A percentile compares a stretch with the other conserved stretches of the same genome.
Conservation (phyloP, 148 eudicot genomes). For the Hydrangea macrophylla region DNA sequence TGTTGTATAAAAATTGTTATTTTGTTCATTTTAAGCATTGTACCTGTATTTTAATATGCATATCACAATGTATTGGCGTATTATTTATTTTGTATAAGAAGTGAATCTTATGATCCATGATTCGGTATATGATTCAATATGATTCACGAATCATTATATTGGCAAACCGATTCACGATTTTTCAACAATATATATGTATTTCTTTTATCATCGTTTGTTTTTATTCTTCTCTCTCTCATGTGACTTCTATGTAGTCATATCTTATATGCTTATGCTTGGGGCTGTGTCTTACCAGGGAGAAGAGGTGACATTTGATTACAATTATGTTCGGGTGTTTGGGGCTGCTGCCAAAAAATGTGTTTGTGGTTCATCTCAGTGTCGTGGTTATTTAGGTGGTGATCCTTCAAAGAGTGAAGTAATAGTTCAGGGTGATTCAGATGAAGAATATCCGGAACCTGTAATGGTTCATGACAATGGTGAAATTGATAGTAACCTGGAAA, state of each 20-base stretch:
- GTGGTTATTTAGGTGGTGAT: constrained; percentile 94
- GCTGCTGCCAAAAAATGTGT: constrained; percentile 99
- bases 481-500: constrained; percentile 34
- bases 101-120: too few relatives aligned
- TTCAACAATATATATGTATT: too few relatives aligned
- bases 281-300: constrained; percentile 61
- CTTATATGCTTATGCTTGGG: constrained; percentile 1
- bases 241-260: neutral
- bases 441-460: constrained; percentile 81
- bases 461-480: constrained; percentile 53
- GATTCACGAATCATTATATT: too few relatives aligned
- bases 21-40: too few relatives aligned
- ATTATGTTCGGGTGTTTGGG: constrained; percentile 96
- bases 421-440: constrained; percentile 92
- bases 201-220: neutral
- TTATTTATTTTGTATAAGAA: too few relatives aligned
- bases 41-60: too few relatives aligned
- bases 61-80: too few relatives aligned
- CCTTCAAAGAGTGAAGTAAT: constrained; percentile 60
- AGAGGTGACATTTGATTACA: constrained; percentile 93
- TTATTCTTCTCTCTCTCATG: neutral
- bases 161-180: too few relatives aligned
- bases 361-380: constrained; percentile 82
- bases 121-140: too few relatives aligned
- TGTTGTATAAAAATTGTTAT: too few relatives aligned